Evolutionary conservation across 2,329 filamentous ascomycete species (phyloP).

Genomic region (Colletotrichum costaricense): DNA sequence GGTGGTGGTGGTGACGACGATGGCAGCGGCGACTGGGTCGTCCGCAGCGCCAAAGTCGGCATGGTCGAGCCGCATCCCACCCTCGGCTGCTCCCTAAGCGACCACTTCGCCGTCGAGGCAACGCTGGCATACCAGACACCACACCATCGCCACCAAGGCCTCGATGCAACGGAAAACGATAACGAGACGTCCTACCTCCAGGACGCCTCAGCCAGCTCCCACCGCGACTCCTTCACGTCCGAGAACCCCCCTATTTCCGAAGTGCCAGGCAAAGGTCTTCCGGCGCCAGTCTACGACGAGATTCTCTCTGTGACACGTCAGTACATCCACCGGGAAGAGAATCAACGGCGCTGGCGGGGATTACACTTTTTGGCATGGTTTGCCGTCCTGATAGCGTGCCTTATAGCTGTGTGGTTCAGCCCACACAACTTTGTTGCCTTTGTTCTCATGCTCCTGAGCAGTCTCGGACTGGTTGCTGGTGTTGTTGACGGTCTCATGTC

Average conservation of each 20-base stretch:
- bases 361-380: constrained; percentile 79
- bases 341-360: constrained; percentile 78
- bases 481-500: constrained; percentile 88
- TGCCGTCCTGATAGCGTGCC: constrained; percentile 76
- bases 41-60: constrained; percentile 77
- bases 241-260: constrained; percentile 45
- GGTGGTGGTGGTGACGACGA: constrained; percentile 17
- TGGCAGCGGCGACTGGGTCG: constrained; percentile 74
- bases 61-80: constrained; percentile 86
- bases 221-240: constrained; percentile 6
- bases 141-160: constrained; percentile 13
- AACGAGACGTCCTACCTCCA: constrained; percentile 53
- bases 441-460: constrained; percentile 81
- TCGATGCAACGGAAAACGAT: constrained; percentile 15
- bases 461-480: constrained; percentile 80
- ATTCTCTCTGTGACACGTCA: constrained; percentile 77
- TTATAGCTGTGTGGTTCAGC: constrained; percentile 88
- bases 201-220: constrained; percentile 48
- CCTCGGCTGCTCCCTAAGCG: constrained; percentile 87
- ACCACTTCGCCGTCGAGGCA: constrained; percentile 92
- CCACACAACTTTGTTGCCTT: constrained; percentile 82
- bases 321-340: constrained; percentile 77
- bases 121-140: constrained; percentile 69
- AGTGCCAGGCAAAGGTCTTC: constrained; percentile 36
- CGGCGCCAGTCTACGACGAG: constrained; percentile 61